Evolutionary conservation across 108 stramenopile species (phyloP).

Genomic region (Cylindrotheca closterium): DNA sequence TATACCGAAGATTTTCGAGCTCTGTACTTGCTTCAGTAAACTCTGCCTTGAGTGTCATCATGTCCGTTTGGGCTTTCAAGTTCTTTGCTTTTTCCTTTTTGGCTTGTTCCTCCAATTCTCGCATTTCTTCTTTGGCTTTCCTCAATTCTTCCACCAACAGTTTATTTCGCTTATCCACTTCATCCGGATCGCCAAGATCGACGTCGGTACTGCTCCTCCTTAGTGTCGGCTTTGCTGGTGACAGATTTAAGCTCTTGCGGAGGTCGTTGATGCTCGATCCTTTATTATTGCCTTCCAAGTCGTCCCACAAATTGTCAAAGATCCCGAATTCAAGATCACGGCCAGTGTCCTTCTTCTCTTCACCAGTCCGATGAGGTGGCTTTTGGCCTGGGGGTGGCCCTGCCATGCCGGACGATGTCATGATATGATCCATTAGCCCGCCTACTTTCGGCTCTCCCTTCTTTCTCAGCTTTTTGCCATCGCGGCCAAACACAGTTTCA

Average conservation of each 20-base stretch:
- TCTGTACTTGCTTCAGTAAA: not conserved
- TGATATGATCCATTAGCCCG: no score
- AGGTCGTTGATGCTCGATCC: not conserved
- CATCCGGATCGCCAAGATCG: not conserved
- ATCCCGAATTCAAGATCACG: not conserved
- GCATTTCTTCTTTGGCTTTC: not conserved
- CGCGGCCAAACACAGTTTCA: not conserved
- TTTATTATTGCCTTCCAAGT: not conserved
- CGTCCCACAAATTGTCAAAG: slow-evolving; percentile 5
- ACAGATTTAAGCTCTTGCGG: not conserved
- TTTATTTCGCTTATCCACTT: not conserved
- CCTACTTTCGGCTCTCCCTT: slow-evolving; percentile 1
- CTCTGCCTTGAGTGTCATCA: slow-evolving; percentile 8
- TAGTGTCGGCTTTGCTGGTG: not conserved
- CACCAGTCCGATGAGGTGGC: not conserved
- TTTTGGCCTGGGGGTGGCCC: not conserved
- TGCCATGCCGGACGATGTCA: not conserved
- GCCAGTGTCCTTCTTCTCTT: not conserved
- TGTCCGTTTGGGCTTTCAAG: slow-evolving; percentile 7
- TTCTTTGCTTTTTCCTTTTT: slow-evolving; percentile 6
- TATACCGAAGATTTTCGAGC: not conserved
- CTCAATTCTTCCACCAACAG: not conserved
- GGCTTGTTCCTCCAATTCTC: slow-evolving; percentile 1
- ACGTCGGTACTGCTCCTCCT: not conserved
- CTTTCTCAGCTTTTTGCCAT: not conserved